These are phyloP conservation scores for Salix dunnii DNA, from an alignment of 345 rosid genomes.

Conservation along the genomic window DNA sequence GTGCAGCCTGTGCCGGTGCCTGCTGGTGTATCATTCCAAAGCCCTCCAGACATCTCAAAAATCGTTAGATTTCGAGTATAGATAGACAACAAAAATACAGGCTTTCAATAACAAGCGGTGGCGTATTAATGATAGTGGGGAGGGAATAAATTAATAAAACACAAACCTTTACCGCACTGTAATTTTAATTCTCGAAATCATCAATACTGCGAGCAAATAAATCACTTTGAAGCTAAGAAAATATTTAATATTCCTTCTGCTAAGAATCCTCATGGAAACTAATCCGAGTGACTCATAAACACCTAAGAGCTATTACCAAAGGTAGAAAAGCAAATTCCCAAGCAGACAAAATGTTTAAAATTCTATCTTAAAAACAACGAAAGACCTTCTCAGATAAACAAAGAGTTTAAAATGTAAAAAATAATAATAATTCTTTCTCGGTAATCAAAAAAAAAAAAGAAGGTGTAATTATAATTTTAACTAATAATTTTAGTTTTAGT, in stretches of 20 bases:
- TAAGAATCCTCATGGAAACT: background rate
- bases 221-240: background rate
- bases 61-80: background rate
- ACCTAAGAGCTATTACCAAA: background rate
- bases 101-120: background rate
- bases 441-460: background rate
- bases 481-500: too few species aligned
- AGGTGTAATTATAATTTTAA: too few species aligned
- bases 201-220: background rate
- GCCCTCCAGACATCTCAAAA: constrained; percentile 41
- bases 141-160: background rate
- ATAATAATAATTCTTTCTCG: background rate
- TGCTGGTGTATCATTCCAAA: constrained; percentile 84
- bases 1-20: constrained; percentile 71
- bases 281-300: background rate
- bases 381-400: too few species aligned
- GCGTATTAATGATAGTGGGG: background rate
- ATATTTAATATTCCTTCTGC: background rate
- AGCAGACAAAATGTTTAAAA: too few species aligned
- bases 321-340: background rate
- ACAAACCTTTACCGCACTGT: background rate
- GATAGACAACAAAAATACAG: background rate
- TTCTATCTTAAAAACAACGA: too few species aligned
- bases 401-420: background rate
- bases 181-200: background rate